phyloP scores from a whole-genome alignment of 164 flowering plant genomes.

The Liriodendron chinense region DNA sequence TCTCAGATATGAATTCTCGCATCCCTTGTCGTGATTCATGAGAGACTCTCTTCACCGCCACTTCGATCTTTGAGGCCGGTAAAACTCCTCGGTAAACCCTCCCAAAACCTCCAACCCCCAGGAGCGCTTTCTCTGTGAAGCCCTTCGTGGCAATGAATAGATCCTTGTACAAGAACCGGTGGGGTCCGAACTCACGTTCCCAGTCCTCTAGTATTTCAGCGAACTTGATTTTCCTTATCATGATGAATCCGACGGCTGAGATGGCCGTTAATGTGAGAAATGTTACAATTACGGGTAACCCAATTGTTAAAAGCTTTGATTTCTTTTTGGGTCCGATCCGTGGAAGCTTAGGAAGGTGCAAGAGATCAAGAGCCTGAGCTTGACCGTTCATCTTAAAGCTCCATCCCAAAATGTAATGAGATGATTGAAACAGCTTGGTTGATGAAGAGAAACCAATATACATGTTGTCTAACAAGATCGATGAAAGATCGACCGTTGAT shows the following conservation, averaged over 20 bases:
- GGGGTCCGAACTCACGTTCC: slow-evolving; percentile 16
- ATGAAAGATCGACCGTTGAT: neutral
- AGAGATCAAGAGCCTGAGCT: slow-evolving; percentile 8
- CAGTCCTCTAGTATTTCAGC: slow-evolving; percentile 20
- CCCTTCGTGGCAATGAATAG: slow-evolving; percentile 19
- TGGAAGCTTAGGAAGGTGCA: slow-evolving; percentile 14
- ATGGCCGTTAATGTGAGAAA: neutral
- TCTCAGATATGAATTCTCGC: slow-evolving; percentile 25
- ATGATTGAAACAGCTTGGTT: slow-evolving; percentile 2
- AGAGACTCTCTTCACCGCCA: slow-evolving; percentile 25
- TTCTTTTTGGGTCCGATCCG: slow-evolving; percentile 6
- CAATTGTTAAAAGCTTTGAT: slow-evolving; percentile 9
- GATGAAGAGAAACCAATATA: slow-evolving; percentile 16
- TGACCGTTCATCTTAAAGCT: slow-evolving; percentile 16
- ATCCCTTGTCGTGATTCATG: slow-evolving; percentile 30
- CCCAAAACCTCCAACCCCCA: slow-evolving; percentile 26
- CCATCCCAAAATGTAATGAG: slow-evolving; percentile 19
- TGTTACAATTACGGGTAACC: neutral
- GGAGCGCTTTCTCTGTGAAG: slow-evolving; percentile 13
- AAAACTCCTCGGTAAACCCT: slow-evolving; percentile 20
- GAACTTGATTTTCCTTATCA: slow-evolving; percentile 6
- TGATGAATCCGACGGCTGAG: neutral
- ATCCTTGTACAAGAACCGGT: slow-evolving; percentile 20
- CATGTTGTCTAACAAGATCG: slow-evolving; percentile 6
- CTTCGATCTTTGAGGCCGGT: slow-evolving; percentile 8